These are phyloP conservation scores for Trametes hirsuta DNA, from an alignment of 1,284 basidiomycete genomes.

Conservation along the genomic window DNA sequence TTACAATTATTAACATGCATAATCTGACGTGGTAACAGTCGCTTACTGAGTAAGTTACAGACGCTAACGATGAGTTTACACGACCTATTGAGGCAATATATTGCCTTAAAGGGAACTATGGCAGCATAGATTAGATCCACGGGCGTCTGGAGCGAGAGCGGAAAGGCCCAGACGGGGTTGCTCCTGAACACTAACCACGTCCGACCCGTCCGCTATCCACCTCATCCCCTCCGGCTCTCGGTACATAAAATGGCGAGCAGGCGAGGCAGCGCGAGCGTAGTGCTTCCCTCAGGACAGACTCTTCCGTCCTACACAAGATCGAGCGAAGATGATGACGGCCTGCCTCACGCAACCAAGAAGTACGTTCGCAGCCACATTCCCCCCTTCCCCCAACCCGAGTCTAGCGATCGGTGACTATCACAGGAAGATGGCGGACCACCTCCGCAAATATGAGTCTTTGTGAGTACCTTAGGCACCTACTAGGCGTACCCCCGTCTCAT, in stretches of 20 bases:
- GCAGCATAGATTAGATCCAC: neutral
- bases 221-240: neutral
- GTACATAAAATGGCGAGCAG: conserved; percentile 49
- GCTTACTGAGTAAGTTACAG: neutral
- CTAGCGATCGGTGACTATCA: conserved; percentile 26
- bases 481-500: neutral
- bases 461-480: conserved; percentile 41
- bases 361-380: conserved; percentile 38
- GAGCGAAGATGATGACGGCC: conserved; percentile 72
- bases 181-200: neutral
- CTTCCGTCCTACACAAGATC: conserved; percentile 80
- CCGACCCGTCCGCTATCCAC: neutral
- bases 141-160: neutral
- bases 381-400: conserved; percentile 23
- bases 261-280: conserved; percentile 74
- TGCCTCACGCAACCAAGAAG: conserved; percentile 89
- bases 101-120: conserved; percentile 4
- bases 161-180: neutral
- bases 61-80: neutral
- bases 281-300: conserved; percentile 73
- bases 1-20: neutral
- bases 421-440: conserved; percentile 88
- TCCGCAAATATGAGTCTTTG: conserved; percentile 85
- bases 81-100: neutral
- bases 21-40: neutral